Percentiles rank a stretch among this genome's conserved stretches.
These are phyloP conservation scores for Aspergillus hiratsukae DNA, from an alignment of 2,329 filamentous ascomycete species.

Conservation along the genomic window DNA sequence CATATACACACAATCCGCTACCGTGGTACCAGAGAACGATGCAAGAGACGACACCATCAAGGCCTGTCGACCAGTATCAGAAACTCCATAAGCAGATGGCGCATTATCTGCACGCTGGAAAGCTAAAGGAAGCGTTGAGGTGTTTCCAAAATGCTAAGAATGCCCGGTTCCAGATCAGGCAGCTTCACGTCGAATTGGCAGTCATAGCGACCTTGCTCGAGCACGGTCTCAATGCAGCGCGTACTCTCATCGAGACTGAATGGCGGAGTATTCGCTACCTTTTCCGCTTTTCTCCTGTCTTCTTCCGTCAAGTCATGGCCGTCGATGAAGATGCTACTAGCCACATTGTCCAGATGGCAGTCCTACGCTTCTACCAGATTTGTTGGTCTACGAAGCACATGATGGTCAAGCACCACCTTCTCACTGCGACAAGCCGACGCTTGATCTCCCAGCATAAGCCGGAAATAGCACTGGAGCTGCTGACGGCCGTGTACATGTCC, in stretches of 20 bases:
- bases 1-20: constrained; percentile 14
- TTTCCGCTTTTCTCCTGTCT: constrained; percentile 26
- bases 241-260: constrained; percentile 29
- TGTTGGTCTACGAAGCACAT: constrained; percentile 29
- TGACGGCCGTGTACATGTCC: constrained; percentile 35
- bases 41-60: constrained; percentile 23
- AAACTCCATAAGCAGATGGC: constrained; percentile 35
- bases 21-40: constrained; percentile 31
- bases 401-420: constrained; percentile 35
- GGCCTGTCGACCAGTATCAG: constrained; percentile 28
- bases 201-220: constrained; percentile 33
- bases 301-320: constrained; percentile 34
- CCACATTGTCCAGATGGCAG: constrained; percentile 30
- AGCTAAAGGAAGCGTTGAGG: constrained; percentile 27
- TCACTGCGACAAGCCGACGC: constrained; percentile 23
- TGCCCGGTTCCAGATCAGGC: constrained; percentile 27
- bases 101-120: constrained; percentile 34
- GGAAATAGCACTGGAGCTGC: constrained; percentile 28
- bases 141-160: constrained; percentile 27
- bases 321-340: constrained; percentile 17
- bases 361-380: constrained; percentile 38
- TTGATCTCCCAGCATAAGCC: constrained; percentile 24
- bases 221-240: constrained; percentile 26
- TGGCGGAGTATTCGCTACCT: constrained; percentile 22
- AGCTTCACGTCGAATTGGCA: constrained; percentile 34